A percentile compares a stretch with the other conserved stretches of the same genome.
Conservation (phyloP, 257 asterid genomes). For the Salvia splendens region DNA sequence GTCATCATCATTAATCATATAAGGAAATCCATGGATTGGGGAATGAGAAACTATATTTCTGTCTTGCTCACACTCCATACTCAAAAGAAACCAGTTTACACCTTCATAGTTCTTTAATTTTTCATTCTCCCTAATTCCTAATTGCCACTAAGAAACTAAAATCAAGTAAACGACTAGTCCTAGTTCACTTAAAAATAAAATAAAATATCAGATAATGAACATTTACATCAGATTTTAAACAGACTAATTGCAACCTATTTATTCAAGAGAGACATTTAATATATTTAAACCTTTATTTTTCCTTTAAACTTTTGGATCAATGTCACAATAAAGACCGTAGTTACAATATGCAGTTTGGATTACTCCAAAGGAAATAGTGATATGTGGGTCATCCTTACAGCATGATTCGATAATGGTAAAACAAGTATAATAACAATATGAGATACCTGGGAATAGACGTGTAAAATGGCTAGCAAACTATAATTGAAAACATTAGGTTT, state of each 20-base stretch:
- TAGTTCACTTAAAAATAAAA: too few species aligned
- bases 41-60: not conserved
- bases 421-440: not conserved
- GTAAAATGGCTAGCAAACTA: not conserved
- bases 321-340: not conserved
- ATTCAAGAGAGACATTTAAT: not conserved
- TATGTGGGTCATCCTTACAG: not conserved
- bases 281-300: not conserved
- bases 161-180: not conserved
- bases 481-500: not conserved
- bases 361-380: not conserved
- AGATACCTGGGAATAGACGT: not conserved
- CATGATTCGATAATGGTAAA: not conserved
- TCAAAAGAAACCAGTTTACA: not conserved
- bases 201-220: not conserved
- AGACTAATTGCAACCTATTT: not conserved
- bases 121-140: not conserved
- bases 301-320: not conserved
- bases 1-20: conserved; percentile 14
- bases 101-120: not conserved
- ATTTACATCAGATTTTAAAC: not conserved
- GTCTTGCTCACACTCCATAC: conserved; percentile 10
- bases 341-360: not conserved
- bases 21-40: conserved; percentile 18
- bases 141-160: not conserved